Evolutionary conservation across 257 asterid species (phyloP).

Genomic region (Paulownia fortunei): DNA sequence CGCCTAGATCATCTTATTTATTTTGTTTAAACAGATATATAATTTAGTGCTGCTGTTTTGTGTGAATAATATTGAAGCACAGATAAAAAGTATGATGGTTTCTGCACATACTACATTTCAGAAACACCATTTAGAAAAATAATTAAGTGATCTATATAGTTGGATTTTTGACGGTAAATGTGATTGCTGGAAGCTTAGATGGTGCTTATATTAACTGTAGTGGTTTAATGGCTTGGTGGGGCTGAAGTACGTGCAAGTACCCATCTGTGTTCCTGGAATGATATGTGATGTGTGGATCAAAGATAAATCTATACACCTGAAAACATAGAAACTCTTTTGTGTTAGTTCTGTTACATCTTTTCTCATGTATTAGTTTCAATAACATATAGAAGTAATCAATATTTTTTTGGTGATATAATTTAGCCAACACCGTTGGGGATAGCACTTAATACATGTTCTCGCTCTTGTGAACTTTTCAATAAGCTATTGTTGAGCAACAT

Average conservation of each 20-base stretch:
- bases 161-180: background rate
- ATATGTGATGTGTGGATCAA: background rate
- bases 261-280: background rate
- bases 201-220: background rate
- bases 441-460: conserved; percentile 8
- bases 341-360: background rate
- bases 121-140: conserved; percentile 6
- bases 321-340: background rate
- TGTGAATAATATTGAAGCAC: background rate
- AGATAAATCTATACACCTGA: background rate
- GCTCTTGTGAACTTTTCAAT: conserved; percentile 6
- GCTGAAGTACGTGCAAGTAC: background rate
- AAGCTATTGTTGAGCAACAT: background rate
- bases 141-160: conserved; percentile 11
- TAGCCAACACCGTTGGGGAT: background rate
- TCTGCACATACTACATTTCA: background rate
- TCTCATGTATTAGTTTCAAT: background rate
- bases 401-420: background rate
- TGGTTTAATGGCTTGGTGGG: background rate
- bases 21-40: conserved; percentile 2
- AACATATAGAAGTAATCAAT: background rate
- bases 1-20: background rate
- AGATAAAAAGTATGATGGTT: background rate
- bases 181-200: conserved; percentile 17
- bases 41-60: background rate